These are phyloP conservation scores for Claviceps quebecensis DNA, from an alignment of 2,329 filamentous ascomycete genomes.

Conservation along the genomic window DNA sequence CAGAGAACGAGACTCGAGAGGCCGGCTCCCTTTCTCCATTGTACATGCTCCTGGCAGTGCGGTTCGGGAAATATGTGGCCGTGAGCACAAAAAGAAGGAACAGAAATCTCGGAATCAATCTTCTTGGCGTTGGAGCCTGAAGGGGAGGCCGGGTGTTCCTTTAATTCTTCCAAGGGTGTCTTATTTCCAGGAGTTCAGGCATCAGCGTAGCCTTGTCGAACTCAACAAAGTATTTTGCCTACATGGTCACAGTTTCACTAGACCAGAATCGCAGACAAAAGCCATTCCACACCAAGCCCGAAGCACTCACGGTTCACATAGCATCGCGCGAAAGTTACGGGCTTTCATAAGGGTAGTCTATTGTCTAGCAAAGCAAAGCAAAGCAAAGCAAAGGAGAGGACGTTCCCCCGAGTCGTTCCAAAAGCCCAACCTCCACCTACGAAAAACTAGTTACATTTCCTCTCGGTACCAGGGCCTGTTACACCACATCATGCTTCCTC, in stretches of 20 bases:
- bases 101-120: not conserved
- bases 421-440: no score
- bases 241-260: not conserved
- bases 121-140: not conserved
- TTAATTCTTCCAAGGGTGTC: not conserved
- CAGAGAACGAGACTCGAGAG: slow-evolving; percentile 21
- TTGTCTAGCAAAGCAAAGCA: no score
- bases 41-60: slow-evolving; percentile 37
- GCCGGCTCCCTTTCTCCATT: slow-evolving; percentile 30
- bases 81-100: not conserved
- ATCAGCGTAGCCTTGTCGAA: not conserved
- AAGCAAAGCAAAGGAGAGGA: no score
- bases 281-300: no score
- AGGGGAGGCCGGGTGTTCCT: not conserved
- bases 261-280: no score
- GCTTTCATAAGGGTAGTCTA: no score
- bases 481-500: no score
- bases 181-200: not conserved
- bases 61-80: slow-evolving; percentile 17
- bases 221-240: not conserved
- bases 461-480: no score
- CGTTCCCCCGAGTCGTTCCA: no score
- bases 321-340: no score
- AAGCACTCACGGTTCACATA: no score
- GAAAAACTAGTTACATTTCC: no score